phyloP scores from a whole-genome alignment of 306 rosid genomes.

The Rosa multiflora region DNA sequence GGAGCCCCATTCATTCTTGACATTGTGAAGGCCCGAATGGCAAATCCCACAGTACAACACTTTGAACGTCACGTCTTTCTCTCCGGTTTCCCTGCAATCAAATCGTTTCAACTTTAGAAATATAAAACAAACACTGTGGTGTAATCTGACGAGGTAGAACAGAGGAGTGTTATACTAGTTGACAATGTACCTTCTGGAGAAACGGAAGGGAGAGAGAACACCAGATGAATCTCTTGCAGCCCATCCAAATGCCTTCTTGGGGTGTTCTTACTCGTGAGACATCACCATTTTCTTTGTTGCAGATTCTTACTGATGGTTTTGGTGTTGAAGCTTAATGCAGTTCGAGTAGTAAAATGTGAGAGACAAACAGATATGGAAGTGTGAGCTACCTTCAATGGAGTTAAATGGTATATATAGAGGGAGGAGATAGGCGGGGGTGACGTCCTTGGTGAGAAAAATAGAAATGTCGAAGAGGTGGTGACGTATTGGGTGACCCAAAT shows the following conservation, averaged over 20 bases:
- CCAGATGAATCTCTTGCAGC: slow-evolving; percentile 25
- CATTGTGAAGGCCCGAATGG: background rate
- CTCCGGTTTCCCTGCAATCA: background rate
- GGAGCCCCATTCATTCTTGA: background rate
- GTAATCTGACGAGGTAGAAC: background rate
- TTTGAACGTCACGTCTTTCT: background rate
- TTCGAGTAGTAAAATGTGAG: background rate
- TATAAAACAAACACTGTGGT: background rate
- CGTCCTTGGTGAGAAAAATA: background rate
- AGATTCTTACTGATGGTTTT: background rate
- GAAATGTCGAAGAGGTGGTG: background rate
- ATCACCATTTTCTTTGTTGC: background rate
- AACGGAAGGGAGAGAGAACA: slow-evolving; percentile 13
- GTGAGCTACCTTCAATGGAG: background rate
- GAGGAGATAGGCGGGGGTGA: background rate
- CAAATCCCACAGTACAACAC: background rate
- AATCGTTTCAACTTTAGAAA: background rate
- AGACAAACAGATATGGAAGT: background rate
- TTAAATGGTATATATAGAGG: background rate
- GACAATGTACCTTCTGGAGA: slow-evolving; percentile 9
- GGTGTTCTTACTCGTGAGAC: background rate
- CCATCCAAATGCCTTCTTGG: slow-evolving; percentile 20
- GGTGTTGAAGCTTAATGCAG: slow-evolving; percentile 4
- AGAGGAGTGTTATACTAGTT: background rate
- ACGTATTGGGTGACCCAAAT: too few species aligned